A percentile compares a stretch with the other conserved stretches of the same genome.
phyloP scores from a whole-genome alignment of 2,329 filamentous ascomycete species.

The Raffaelea ambrosiae region DNA sequence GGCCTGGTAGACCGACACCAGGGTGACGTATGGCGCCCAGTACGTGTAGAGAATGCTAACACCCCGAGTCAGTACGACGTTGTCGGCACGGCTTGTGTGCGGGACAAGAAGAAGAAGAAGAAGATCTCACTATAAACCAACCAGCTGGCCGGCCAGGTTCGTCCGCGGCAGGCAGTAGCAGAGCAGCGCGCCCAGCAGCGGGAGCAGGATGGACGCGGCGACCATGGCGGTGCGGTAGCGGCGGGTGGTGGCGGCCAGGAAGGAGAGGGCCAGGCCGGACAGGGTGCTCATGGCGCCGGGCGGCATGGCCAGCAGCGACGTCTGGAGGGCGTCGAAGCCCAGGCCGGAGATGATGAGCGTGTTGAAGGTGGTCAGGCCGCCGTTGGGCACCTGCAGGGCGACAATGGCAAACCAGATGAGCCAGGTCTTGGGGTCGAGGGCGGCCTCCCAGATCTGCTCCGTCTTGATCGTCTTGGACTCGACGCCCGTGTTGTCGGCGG shows the following conservation, averaged over 20 bases:
- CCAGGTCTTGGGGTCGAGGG: constrained; percentile 15
- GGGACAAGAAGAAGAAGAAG: neutral
- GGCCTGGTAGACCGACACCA: constrained; percentile 14
- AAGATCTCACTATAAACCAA: constrained; percentile 12
- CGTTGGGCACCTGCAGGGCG: constrained; percentile 14
- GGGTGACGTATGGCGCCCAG: constrained; percentile 15
- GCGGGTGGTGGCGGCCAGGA: constrained; percentile 10
- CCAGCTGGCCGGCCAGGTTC: constrained; percentile 15
- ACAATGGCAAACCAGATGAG: constrained; percentile 15
- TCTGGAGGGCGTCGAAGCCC: constrained; percentile 8
- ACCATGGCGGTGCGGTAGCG: constrained; percentile 16
- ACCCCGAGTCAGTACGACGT: neutral
- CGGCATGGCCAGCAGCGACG: constrained; percentile 10
- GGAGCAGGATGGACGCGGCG: constrained; percentile 21
- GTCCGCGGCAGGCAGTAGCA: constrained; percentile 20
- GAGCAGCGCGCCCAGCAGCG: constrained; percentile 24
- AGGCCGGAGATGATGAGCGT: constrained; percentile 8
- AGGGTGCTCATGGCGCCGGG: constrained; percentile 12
- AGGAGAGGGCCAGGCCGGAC: constrained; percentile 13
- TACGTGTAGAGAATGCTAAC: constrained; percentile 12
- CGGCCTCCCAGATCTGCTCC: constrained; percentile 13
- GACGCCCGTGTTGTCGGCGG: constrained; percentile 15
- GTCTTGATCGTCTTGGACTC: constrained; percentile 13
- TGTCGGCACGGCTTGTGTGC: too few relatives aligned
- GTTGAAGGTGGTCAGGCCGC: constrained; percentile 9